These are phyloP conservation scores for Talaromyces thailandensis DNA, from an alignment of 495 filamentous ascomycete species.

Conservation along the genomic window DNA sequence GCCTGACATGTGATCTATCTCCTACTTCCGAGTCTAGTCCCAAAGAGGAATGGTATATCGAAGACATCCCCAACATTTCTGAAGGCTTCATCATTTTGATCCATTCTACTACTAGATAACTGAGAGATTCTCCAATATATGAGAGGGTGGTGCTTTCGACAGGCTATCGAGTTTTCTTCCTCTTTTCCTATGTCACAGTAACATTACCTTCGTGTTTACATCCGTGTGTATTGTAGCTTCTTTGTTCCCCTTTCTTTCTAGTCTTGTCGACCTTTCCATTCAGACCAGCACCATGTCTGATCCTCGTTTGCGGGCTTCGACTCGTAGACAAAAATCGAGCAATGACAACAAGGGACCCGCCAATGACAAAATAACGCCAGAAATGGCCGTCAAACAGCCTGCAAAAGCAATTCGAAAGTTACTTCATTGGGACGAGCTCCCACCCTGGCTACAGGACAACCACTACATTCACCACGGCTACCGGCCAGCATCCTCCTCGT, in stretches of 20 bases:
- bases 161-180: background rate
- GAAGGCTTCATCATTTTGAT: background rate
- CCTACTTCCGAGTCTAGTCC: background rate
- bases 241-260: slow-evolving; percentile 7
- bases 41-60: background rate
- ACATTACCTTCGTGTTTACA: background rate
- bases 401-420: slow-evolving; percentile 25
- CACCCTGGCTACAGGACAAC: slow-evolving; percentile 68
- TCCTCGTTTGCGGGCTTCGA: background rate
- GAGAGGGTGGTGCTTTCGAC: background rate
- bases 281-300: background rate
- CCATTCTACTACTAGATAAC: background rate
- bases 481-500: slow-evolving; percentile 59
- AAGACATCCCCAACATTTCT: background rate
- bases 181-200: background rate
- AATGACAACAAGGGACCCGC: background rate
- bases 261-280: background rate
- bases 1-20: background rate
- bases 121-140: background rate
- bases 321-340: background rate
- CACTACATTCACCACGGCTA: slow-evolving; percentile 67
- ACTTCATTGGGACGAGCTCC: slow-evolving; percentile 56
- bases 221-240: background rate
- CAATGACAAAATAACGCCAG: slow-evolving; percentile 1
- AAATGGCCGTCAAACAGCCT: slow-evolving; percentile 18